Evolutionary conservation across 495 filamentous ascomycete species (phyloP), one percentile per base, ranked within the genome.

Genomic region (Penicillium cosmopolitanum): DNA sequence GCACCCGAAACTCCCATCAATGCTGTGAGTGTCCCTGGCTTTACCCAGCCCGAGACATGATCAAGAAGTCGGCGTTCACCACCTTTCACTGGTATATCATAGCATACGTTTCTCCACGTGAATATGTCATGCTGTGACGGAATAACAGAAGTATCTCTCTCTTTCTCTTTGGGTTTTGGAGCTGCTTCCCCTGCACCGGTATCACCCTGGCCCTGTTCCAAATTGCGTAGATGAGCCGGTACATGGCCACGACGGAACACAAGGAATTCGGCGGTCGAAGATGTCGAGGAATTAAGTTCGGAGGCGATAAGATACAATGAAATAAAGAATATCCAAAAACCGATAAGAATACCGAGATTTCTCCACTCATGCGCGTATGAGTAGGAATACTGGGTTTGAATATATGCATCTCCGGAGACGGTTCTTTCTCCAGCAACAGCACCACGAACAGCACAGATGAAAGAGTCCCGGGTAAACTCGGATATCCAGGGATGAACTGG

Each of bases 81-180:
- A 36, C 78, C 82, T 54, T 87, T 79, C 62, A 84, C 79, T 4
- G 82, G 83, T 35, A 91, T 87, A 52, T 84, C 84, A 58, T 92
- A 93, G 68, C 83, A 86, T 10, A 96, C 81, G 60, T 89, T 80
- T 61, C 87, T 82, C 89, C 88, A 94, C 6, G 88, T 90, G 54
- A 94, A 85, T 28, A 93, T 83, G 58, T 87, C 87, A 52, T 74
- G 75, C 50, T 77, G 73, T 3, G 80, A 68, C 81, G 85, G 58
- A 76, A 80, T 53, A 1, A 52, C 66, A 60, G 69, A 63, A 63
- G 73, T 47, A 12, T 66, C 36, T 44, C 59, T 56, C 19, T 65
- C 58, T 0, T 38, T 16, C 13, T 75, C 25, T 61, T 12, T n/a
- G 12, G 68, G 56, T 35, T 65, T 68, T 55, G 5, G 67, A 42